Percentiles rank a stretch among this genome's conserved stretches.
Evolutionary conservation across 1,284 basidiomycete species (phyloP).

Genomic region (Volvariella volvacea): DNA sequence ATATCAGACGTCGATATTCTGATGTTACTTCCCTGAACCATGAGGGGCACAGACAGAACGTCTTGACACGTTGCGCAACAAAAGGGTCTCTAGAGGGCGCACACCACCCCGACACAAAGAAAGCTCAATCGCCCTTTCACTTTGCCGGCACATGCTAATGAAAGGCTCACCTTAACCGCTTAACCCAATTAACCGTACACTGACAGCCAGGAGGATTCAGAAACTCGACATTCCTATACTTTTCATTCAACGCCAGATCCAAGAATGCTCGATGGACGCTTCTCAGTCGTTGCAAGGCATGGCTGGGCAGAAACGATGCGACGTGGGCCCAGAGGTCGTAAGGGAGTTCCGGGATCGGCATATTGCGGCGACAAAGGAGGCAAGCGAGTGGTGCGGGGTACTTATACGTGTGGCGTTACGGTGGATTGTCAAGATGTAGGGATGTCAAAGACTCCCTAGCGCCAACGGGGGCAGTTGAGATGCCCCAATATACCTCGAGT

Average conservation of each 20-base stretch:
- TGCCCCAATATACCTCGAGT: too few species aligned
- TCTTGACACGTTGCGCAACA: slow-evolving; percentile 9
- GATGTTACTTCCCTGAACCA: too few species aligned
- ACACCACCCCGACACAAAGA: not conserved
- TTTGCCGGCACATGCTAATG: not conserved
- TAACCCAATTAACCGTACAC: not conserved
- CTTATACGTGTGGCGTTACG: too few species aligned
- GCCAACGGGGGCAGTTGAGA: too few species aligned
- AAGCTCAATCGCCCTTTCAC: not conserved
- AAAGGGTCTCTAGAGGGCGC: slow-evolving; percentile 6
- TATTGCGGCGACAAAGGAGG: too few species aligned
- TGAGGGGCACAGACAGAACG: not conserved
- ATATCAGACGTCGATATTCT: too few species aligned
- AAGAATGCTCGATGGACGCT: slow-evolving; percentile 10
- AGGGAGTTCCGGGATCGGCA: slow-evolving; percentile 9
- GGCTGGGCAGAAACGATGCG: slow-evolving; percentile 5
- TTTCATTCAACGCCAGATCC: slow-evolving; percentile 10
- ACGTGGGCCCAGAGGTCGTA: slow-evolving; percentile 11
- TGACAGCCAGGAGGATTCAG: too few species aligned
- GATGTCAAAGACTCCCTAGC: too few species aligned
- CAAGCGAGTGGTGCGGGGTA: too few species aligned
- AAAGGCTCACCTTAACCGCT: not conserved
- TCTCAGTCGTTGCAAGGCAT: not conserved
- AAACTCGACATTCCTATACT: slow-evolving; percentile 8
- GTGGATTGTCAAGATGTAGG: too few species aligned